phyloP scores from a whole-genome alignment of 2,329 filamentous ascomycete genomes.

The Monilinia fructicola region DNA sequence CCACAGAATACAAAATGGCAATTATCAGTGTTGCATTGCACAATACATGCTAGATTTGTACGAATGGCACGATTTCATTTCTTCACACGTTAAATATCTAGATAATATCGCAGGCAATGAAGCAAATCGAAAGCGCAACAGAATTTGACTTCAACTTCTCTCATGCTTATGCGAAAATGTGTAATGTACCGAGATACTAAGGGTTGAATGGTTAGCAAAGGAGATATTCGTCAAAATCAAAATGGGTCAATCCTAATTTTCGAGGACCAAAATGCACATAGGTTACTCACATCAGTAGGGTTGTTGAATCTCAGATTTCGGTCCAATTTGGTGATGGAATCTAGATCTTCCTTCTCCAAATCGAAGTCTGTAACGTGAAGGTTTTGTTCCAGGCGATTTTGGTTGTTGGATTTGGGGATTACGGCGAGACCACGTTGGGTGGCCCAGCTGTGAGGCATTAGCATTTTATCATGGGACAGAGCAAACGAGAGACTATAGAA shows the following conservation, averaged over 20 bases:
- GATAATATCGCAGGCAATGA: slow-evolving; percentile 1
- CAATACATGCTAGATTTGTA: not conserved
- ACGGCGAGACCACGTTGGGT: slow-evolving; percentile 79
- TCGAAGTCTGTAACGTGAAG: slow-evolving; percentile 66
- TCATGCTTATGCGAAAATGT: slow-evolving; percentile 51
- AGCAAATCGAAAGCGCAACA: not conserved
- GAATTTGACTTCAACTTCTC: not conserved
- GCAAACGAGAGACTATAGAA: too few species aligned
- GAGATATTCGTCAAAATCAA: not conserved
- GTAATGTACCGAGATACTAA: slow-evolving; percentile 50
- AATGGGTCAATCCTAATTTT: too few species aligned
- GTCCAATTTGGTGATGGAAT: slow-evolving; percentile 65
- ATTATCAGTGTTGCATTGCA: not conserved
- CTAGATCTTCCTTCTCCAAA: slow-evolving; percentile 63
- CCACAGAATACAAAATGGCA: slow-evolving; percentile 4
- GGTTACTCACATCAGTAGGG: slow-evolving; percentile 52
- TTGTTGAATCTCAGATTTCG: slow-evolving; percentile 73
- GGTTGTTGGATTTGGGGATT: slow-evolving; percentile 73
- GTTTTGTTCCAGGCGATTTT: slow-evolving; percentile 60
- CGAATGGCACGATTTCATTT: not conserved
- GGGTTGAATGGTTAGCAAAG: slow-evolving; percentile 22
- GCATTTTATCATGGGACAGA: not conserved
- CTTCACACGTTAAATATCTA: not conserved
- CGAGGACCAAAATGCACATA: not conserved
- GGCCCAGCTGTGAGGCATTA: slow-evolving; percentile 62